Percentiles rank a stretch among this genome's conserved stretches.
These are phyloP conservation scores for Leishmania braziliensis DNA, from an alignment of 208 protist genomes.

Conservation along the genomic window DNA sequence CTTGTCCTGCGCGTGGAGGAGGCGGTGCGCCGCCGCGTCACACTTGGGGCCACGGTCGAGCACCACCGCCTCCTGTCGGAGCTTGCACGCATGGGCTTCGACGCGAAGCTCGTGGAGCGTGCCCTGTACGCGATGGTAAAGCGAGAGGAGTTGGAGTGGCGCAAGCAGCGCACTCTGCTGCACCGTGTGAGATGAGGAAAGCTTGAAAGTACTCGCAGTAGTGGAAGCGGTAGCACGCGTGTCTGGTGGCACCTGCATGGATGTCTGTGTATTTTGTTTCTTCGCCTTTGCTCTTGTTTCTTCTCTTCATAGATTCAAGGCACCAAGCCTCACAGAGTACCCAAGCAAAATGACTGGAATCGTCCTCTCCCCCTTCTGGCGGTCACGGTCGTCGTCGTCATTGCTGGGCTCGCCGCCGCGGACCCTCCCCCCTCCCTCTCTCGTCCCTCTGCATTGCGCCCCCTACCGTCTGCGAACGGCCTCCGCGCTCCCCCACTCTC, in stretches of 20 bases:
- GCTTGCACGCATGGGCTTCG: constrained; percentile 85
- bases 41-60: constrained; percentile 85
- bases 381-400: background rate
- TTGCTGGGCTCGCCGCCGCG: background rate
- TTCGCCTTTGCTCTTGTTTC: background rate
- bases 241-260: background rate
- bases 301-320: background rate
- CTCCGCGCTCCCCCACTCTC: background rate
- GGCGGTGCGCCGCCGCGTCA: constrained; percentile 78
- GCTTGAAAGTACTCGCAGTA: background rate
- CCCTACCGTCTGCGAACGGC: background rate
- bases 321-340: background rate
- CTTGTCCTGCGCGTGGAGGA: constrained; percentile 85
- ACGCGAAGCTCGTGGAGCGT: constrained; percentile 82
- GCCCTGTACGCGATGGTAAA: constrained; percentile 90
- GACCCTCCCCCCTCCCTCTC: background rate
- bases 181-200: constrained; percentile 61
- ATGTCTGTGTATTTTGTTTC: background rate
- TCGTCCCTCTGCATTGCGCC: background rate
- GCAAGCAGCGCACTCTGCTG: constrained; percentile 87
- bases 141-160: constrained; percentile 88
- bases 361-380: background rate
- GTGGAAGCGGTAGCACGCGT: background rate
- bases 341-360: background rate
- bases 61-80: constrained; percentile 80